A percentile compares a stretch with the other conserved stretches of the same genome.
phyloP scores from a whole-genome alignment of 805 yeast genomes.

The Myxozyma udenii region DNA sequence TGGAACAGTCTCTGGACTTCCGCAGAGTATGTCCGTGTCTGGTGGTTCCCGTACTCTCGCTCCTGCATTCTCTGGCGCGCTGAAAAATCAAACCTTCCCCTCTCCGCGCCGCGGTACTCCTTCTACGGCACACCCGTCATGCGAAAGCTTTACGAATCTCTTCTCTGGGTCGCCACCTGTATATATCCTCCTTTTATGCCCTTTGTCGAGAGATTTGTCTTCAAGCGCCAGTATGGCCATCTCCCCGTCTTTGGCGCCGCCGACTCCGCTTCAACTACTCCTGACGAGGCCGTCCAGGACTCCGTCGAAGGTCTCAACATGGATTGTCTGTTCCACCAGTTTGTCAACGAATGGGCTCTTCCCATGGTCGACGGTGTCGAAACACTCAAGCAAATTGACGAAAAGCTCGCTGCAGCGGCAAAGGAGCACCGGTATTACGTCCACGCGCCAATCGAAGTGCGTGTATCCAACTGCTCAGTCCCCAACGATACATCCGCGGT shows the following conservation, averaged over 20 bases:
- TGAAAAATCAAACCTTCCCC: constrained; percentile 61
- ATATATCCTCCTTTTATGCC: constrained; percentile 78
- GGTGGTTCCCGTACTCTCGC: constrained; percentile 96
- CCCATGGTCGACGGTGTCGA: constrained; percentile 51
- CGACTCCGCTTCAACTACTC: constrained; percentile 40
- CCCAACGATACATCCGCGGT: constrained; percentile 34
- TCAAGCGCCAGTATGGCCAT: constrained; percentile 76
- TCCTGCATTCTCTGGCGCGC: constrained; percentile 92
- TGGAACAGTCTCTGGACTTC: constrained; percentile 74
- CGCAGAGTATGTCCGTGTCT: constrained; percentile 84
- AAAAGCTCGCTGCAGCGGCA: constrained; percentile 60
- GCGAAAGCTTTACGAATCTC: constrained; percentile 70
- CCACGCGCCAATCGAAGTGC: constrained; percentile 92
- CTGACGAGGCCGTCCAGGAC: constrained; percentile 65
- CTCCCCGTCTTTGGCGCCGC: constrained; percentile 52
- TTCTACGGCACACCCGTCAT: constrained; percentile 87
- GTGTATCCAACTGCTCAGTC: constrained; percentile 74
- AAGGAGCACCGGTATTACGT: constrained; percentile 65
- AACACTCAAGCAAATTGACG: constrained; percentile 48
- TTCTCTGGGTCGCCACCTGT: constrained; percentile 76
- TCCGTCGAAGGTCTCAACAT: constrained; percentile 86
- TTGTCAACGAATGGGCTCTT: constrained; percentile 96
- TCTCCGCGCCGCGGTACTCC: constrained; percentile 62
- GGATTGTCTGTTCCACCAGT: constrained; percentile 94
- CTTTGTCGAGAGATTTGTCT: constrained; percentile 76